Evolutionary conservation across 257 asterid genomes (phyloP), one percentile per base, ranked within the genome.

Genomic region (Plantago major): DNA sequence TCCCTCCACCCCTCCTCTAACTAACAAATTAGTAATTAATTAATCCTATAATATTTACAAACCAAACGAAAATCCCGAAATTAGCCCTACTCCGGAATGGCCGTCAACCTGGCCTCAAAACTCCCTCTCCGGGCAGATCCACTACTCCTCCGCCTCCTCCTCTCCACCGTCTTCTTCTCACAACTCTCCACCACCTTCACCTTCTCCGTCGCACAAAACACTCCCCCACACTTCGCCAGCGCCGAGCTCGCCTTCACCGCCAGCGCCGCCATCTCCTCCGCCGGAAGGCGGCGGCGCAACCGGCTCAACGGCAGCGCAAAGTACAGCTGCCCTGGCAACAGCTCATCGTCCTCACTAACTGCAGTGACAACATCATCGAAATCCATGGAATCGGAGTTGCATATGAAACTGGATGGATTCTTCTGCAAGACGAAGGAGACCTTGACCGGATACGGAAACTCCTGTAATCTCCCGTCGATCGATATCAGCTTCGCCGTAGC

Each of bases 241-340:
- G 99, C 99, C 11, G 94, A 80, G 76, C 90, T 85, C 18, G 99
- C 99, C 38, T 93, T 93, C 1, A 89, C 94, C 7, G 97, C 99
- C 89, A 93, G 83, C 76, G 97, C 96, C 1, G 99, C 97, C 97
- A 93, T 93, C 67, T 89, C 96, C 69, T 83, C 96, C 38, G 94
- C 86, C 76, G 75, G 81, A 3, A 93, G 79, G 74, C 84, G 85
- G 46, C 70, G 84, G 44, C 63, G 69, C 62, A 93, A 28, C 70
- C 78, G 73, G 67, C 65, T 83, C 69, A 87, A 51, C 46, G 97
- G 97, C 71, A 89, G 79, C 60, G 86, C 94, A 60, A 93, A 93
- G 67, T 93, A 93, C 14, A 87, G 71, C 82, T 93, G 97, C 0
- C 97, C 97, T 0, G 81, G 92, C 70, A 74, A 89, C 44, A 93